Conservation (phyloP, 2,329 filamentous ascomycete species). For the Fusarium newnesense region DNA sequence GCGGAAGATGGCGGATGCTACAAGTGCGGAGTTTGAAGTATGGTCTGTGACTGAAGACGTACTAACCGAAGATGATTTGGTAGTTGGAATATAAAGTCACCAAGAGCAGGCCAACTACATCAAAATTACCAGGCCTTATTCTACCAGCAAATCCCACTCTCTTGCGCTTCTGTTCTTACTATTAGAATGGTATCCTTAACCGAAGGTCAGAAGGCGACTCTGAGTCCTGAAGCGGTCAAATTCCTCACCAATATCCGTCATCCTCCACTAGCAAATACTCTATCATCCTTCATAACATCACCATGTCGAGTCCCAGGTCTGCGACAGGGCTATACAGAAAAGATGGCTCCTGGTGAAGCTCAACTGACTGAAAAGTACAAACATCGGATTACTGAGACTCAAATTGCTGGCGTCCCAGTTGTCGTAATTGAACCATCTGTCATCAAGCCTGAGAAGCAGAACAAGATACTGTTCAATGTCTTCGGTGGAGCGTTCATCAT, state of each 20-base stretch:
- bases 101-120: too few species aligned
- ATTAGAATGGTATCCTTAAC: not conserved
- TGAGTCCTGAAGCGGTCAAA: not conserved
- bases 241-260: not conserved
- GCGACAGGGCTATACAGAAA: not conserved
- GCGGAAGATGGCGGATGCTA: too few species aligned
- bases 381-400: accelerated
- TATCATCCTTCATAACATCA: not conserved
- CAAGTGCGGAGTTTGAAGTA: too few species aligned
- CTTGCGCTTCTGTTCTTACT: too few species aligned
- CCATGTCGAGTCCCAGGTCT: not conserved
- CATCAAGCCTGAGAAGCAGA: not conserved
- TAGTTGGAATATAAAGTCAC: too few species aligned
- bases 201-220: not conserved
- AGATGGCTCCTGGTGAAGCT: not conserved
- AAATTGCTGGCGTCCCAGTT: not conserved
- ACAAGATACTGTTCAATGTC: not conserved
- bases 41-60: too few species aligned
- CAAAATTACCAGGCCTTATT: too few species aligned
- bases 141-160: too few species aligned
- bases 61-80: too few species aligned
- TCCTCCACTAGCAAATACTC: not conserved
- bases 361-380: accelerated
- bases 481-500: not conserved
- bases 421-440: accelerated